phyloP scores from a whole-genome alignment of 805 yeast genomes.

The Teunomyces atbi region DNA sequence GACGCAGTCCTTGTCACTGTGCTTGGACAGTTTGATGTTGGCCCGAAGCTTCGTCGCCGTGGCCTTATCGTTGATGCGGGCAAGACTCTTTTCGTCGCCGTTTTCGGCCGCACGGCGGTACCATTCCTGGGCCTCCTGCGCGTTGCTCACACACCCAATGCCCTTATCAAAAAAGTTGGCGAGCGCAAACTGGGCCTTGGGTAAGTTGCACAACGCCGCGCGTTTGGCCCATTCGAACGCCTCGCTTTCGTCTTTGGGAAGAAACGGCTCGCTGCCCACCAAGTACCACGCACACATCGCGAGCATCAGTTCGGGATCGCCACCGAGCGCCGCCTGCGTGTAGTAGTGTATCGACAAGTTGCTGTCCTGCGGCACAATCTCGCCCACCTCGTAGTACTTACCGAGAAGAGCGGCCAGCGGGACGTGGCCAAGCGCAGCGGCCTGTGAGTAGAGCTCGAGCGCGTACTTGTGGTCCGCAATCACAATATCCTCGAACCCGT shows the following conservation, averaged over 20 bases:
- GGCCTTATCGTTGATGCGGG: conserved; percentile 32
- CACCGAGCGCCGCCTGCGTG: conserved; percentile 84
- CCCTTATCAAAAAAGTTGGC: conserved; percentile 87
- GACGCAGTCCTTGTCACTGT: conserved; percentile 5
- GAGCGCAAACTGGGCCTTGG: conserved; percentile 82
- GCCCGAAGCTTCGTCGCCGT: conserved; percentile 29
- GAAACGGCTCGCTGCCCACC: conserved; percentile 82
- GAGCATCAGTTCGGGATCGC: conserved; percentile 87
- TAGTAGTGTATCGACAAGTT: conserved; percentile 88
- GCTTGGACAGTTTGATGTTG: conserved; percentile 15
- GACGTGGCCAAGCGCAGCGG: conserved; percentile 83
- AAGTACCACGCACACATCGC: conserved; percentile 97
- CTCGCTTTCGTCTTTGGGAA: conserved; percentile 75
- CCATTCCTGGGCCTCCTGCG: conserved; percentile 67
- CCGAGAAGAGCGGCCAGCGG: conserved; percentile 82
- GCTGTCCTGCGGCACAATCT: conserved; percentile 70
- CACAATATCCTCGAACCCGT: conserved; percentile 83
- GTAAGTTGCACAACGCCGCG: conserved; percentile 72
- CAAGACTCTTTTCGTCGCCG: conserved; percentile 40
- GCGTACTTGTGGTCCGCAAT: conserved; percentile 84
- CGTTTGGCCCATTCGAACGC: conserved; percentile 93
- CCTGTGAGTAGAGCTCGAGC: conserved; percentile 77
- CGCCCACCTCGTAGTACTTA: conserved; percentile 80
- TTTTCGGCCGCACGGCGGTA: conserved; percentile 67
- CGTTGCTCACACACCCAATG: conserved; percentile 70